Conservation (phyloP, 1,284 basidiomycete species). For the Ceratobasidium sp. region DNA sequence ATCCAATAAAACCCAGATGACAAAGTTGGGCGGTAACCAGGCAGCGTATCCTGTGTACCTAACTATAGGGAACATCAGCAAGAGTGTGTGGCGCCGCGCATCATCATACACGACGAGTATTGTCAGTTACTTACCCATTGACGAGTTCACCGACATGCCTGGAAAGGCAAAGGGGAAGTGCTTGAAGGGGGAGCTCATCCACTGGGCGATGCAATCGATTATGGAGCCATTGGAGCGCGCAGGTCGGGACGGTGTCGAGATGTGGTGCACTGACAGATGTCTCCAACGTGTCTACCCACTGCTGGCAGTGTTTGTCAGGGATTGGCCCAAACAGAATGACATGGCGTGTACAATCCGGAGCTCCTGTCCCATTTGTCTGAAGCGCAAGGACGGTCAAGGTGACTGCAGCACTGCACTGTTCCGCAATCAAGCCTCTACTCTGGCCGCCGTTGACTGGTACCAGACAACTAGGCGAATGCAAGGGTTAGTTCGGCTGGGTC, state of each 20-base stretch:
- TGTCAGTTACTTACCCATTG: slow-evolving; percentile 42
- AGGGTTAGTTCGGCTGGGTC: neutral
- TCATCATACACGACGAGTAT: slow-evolving; percentile 26
- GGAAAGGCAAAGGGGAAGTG: neutral
- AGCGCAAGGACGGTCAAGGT: neutral
- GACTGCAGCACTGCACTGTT: no score
- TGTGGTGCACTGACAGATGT: slow-evolving; percentile 45
- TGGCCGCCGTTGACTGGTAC: neutral
- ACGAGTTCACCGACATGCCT: neutral
- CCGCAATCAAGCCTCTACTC: neutral
- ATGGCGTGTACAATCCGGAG: slow-evolving; percentile 30
- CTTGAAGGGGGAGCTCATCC: slow-evolving; percentile 44
- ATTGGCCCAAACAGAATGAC: slow-evolving; percentile 39
- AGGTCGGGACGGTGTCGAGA: slow-evolving; percentile 37
- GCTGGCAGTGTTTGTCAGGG: slow-evolving; percentile 44
- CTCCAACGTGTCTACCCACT: slow-evolving; percentile 44
- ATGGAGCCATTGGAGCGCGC: slow-evolving; percentile 44
- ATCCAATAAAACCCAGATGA: slow-evolving; percentile 42
- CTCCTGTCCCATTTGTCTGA: slow-evolving; percentile 32
- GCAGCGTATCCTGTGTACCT: slow-evolving; percentile 45
- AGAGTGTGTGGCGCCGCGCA: slow-evolving; percentile 6
- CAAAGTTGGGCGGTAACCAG: slow-evolving; percentile 38
- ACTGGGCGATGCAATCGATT: slow-evolving; percentile 45
- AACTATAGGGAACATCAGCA: slow-evolving; percentile 44
- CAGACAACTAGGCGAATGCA: neutral